Evolutionary conservation across 106 monocot genomes (phyloP).

Genomic region (Dioscorea dumetorum): DNA sequence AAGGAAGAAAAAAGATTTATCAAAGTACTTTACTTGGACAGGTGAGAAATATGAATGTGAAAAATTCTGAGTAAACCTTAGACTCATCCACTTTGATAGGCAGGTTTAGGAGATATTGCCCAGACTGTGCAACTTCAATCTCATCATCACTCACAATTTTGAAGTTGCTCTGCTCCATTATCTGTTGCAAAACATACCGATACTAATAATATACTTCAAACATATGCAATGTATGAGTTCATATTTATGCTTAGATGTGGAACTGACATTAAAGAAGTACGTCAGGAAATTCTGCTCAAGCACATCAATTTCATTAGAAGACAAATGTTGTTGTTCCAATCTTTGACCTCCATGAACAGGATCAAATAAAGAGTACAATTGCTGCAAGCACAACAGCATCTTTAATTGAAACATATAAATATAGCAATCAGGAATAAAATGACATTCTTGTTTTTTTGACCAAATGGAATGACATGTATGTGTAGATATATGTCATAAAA

Average conservation of each 20-base stretch:
- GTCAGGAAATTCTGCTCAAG: constrained; percentile 67
- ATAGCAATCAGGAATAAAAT: neutral
- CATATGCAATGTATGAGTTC: neutral
- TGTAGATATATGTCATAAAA: neutral
- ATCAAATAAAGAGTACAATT: constrained; percentile 70
- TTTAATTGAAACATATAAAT: neutral
- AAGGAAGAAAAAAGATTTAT: constrained; percentile 6
- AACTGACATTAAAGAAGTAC: constrained; percentile 51
- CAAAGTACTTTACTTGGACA: neutral
- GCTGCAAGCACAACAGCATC: constrained; percentile 31
- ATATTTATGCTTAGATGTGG: neutral
- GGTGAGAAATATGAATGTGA: constrained; percentile 7
- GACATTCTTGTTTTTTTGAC: too few species aligned
- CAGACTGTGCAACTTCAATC: constrained; percentile 65
- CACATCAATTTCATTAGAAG: constrained; percentile 41
- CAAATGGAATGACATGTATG: neutral
- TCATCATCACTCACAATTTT: constrained; percentile 79
- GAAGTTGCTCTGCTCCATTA: constrained; percentile 99
- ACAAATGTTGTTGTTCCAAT: constrained; percentile 49
- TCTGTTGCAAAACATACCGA: constrained; percentile 19
- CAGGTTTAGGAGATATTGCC: constrained; percentile 88
- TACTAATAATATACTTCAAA: too few species aligned
- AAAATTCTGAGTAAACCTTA: constrained; percentile 47
- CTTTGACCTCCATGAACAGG: constrained; percentile 47
- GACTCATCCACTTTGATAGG: constrained; percentile 91